phyloP scores from a whole-genome alignment of 208 protist genomes.

The Leishmania tarentolae region DNA sequence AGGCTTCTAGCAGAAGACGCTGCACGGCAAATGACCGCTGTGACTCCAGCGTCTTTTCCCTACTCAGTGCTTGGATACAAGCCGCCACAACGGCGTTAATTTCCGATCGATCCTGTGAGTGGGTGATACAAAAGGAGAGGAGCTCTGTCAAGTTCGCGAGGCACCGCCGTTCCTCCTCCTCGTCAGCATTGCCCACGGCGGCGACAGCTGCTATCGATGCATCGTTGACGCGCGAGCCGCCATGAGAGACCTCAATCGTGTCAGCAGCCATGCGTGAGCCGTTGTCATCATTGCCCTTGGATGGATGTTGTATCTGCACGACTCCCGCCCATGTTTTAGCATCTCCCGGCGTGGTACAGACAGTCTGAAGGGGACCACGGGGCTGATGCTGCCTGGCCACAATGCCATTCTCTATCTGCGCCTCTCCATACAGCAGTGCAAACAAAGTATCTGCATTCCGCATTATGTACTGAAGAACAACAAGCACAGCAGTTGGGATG shows the following conservation, averaged over 20 bases:
- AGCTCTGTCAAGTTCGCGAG: conserved; percentile 34
- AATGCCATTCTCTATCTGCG: too few species aligned
- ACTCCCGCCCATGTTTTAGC: neutral
- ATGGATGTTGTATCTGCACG: neutral
- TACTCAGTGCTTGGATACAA: conserved; percentile 19
- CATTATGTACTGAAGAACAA: conserved; percentile 19
- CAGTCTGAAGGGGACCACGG: neutral
- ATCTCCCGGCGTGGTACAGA: neutral
- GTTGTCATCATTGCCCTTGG: neutral
- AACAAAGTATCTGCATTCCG: conserved; percentile 16
- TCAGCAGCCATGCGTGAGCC: neutral
- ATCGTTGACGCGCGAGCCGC: neutral
- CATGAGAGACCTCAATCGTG: neutral
- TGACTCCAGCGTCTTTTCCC: conserved; percentile 19
- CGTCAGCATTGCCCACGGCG: neutral
- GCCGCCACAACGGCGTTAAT: conserved; percentile 22
- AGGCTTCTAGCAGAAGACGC: conserved; percentile 64
- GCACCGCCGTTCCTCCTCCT: conserved; percentile 17
- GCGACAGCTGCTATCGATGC: neutral
- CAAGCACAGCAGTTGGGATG: conserved; percentile 4
- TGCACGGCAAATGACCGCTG: conserved; percentile 47
- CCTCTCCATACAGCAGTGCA: conserved; percentile 17
- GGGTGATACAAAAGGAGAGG: conserved; percentile 34
- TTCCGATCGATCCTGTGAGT: conserved; percentile 18
- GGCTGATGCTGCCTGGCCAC: neutral